Conservation (phyloP, 495 filamentous ascomycete species). For the Aspergillus nanangensis region DNA sequence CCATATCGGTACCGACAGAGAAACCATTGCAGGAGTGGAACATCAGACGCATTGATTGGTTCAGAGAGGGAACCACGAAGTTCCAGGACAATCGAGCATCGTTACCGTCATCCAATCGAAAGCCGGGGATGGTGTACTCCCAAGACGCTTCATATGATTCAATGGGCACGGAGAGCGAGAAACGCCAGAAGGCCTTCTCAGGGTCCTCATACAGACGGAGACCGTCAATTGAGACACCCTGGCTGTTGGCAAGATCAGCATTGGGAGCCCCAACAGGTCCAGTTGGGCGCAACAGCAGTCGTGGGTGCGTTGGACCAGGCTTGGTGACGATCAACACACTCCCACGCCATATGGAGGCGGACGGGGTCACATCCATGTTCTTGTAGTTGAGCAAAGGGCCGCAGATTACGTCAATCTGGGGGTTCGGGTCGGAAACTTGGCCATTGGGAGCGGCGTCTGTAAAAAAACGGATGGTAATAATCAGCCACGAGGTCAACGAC, state of each 20-base stretch:
- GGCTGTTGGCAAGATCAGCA: slow-evolving; percentile 3
- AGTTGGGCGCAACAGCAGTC: slow-evolving; percentile 42
- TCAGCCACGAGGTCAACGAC: background rate
- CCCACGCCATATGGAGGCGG: slow-evolving; percentile 63
- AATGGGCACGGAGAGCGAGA: slow-evolving; percentile 54
- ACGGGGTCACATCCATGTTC: slow-evolving; percentile 63
- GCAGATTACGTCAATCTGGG: slow-evolving; percentile 61
- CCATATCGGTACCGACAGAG: slow-evolving; percentile 85
- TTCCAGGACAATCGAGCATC: slow-evolving; percentile 36
- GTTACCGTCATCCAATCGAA: slow-evolving; percentile 32
- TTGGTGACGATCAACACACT: slow-evolving; percentile 77
- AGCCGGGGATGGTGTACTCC: slow-evolving; percentile 43
- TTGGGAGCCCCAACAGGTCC: slow-evolving; percentile 29
- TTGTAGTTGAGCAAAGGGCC: slow-evolving; percentile 84
- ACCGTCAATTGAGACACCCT: slow-evolving; percentile 36
- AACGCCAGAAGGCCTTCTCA: slow-evolving; percentile 77
- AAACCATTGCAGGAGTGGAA: slow-evolving; percentile 98
- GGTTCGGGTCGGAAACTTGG: slow-evolving; percentile 10
- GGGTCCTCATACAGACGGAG: slow-evolving; percentile 76
- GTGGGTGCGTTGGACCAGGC: slow-evolving; percentile 52
- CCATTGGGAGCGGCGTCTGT: slow-evolving; percentile 9
- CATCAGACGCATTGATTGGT: slow-evolving; percentile 90
- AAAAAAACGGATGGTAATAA: background rate
- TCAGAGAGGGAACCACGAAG: slow-evolving; percentile 72
- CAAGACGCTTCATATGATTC: slow-evolving; percentile 43